Evolutionary conservation across 352 stramenopile species (phyloP).

Genomic region (Phytopythium ostracodes): DNA sequence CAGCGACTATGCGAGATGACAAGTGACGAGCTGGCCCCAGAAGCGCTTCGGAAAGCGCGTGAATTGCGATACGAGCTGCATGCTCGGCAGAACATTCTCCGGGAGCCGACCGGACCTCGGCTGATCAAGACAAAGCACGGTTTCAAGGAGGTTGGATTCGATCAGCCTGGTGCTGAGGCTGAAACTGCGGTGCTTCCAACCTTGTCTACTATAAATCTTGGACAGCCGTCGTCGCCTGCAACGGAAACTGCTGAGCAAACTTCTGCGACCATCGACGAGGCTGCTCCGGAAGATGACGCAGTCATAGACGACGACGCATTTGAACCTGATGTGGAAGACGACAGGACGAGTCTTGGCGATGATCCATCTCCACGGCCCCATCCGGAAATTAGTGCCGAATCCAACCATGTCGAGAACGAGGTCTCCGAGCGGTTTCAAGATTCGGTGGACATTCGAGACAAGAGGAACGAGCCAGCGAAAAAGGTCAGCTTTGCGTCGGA

Average conservation of each 20-base stretch:
- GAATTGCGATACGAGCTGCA: conserved; percentile 39
- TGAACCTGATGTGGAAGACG: conserved; percentile 2
- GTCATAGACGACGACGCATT: neutral
- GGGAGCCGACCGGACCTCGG: conserved; percentile 18
- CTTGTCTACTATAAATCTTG: conserved; percentile 11
- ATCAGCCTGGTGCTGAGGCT: conserved; percentile 1
- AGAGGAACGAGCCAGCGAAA: conserved; percentile 11
- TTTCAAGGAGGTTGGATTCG: conserved; percentile 40
- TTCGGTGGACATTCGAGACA: neutral
- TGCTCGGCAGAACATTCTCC: conserved; percentile 39
- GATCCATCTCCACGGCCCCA: neutral
- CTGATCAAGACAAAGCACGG: conserved; percentile 56
- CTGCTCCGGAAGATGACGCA: neutral
- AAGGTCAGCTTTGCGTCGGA: conserved; percentile 21
- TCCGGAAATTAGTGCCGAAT: neutral
- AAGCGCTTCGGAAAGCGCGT: conserved; percentile 41
- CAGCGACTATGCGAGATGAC: conserved; percentile 36
- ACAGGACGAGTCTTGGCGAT: neutral
- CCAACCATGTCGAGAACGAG: neutral
- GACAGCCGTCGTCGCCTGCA: neutral
- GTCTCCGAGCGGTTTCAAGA: conserved; percentile 3
- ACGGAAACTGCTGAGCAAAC: neutral
- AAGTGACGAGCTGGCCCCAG: conserved; percentile 42
- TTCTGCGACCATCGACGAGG: too few species aligned
- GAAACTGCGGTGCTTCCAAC: conserved; percentile 8